Evolutionary conservation across 768 basidiomycete species (phyloP).

Genomic region (Porphyrellus cyaneotinctus): DNA sequence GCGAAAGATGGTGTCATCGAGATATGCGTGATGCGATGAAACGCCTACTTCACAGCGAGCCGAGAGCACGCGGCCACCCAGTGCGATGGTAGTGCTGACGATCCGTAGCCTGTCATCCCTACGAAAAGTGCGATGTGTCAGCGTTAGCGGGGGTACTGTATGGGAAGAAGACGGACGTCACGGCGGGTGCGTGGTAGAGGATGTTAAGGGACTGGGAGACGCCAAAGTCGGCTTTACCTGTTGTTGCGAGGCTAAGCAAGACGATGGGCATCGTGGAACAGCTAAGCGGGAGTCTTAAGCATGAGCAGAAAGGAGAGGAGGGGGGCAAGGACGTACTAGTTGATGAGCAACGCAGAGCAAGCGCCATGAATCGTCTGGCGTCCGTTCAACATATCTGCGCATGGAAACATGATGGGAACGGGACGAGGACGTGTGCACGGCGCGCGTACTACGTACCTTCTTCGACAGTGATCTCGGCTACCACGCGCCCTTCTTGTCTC

Average conservation of each 20-base stretch:
- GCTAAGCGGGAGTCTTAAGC: too few species aligned
- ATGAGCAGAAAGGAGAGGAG: too few species aligned
- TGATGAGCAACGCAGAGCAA: constrained; percentile 52
- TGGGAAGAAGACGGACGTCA: constrained; percentile 28
- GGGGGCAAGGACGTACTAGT: constrained; percentile 44
- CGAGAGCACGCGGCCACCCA: constrained; percentile 45
- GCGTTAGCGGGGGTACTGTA: background rate
- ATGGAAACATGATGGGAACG: background rate
- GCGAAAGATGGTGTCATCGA: too few species aligned
- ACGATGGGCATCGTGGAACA: constrained; percentile 49
- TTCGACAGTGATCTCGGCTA: constrained; percentile 40
- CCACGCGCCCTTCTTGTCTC: constrained; percentile 43
- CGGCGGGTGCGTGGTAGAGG: constrained; percentile 55
- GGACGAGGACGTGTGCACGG: too few species aligned
- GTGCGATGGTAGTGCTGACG: constrained; percentile 47
- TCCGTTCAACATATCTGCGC: constrained; percentile 53
- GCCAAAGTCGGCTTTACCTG: constrained; percentile 25
- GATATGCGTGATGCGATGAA: too few species aligned
- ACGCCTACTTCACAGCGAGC: constrained; percentile 46
- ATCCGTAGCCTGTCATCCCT: constrained; percentile 52
- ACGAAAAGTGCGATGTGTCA: background rate
- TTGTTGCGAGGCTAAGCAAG: constrained; percentile 28
- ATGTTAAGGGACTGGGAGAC: constrained; percentile 54
- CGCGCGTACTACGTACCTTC: too few species aligned
- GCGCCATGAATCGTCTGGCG: constrained; percentile 49